A percentile compares a stretch with the other conserved stretches of the same genome.
Evolutionary conservation across 2,329 filamentous ascomycete genomes (phyloP).

Genomic region (Claviceps africana): DNA sequence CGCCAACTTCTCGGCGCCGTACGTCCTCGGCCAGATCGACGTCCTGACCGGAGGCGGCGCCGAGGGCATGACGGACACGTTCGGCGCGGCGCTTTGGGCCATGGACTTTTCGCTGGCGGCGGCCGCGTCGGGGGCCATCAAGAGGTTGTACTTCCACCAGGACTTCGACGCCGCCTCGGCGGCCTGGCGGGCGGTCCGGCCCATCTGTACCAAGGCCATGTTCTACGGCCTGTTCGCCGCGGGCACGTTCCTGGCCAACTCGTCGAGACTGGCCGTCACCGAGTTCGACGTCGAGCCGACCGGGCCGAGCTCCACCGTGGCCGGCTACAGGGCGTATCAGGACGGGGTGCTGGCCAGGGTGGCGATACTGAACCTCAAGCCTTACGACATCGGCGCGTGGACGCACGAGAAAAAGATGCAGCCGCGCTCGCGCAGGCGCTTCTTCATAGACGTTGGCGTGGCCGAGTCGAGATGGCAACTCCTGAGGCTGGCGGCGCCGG

Average conservation of each 20-base stretch:
- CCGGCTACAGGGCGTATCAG: neutral
- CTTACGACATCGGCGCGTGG: no score
- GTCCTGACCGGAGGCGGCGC: neutral
- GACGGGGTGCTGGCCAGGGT: neutral
- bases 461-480: neutral
- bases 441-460: neutral
- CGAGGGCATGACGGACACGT: neutral
- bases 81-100: neutral
- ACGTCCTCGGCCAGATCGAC: neutral
- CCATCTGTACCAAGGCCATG: neutral
- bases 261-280: neutral
- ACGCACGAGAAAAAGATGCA: neutral
- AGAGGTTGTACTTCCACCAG: neutral
- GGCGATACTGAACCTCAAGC: neutral
- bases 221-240: neutral
- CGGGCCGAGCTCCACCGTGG: no score
- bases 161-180: neutral
- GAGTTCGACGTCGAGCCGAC: neutral
- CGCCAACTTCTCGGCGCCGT: neutral
- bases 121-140: neutral
- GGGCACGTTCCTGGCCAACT: neutral
- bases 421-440: neutral
- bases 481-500: neutral
- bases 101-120: neutral
- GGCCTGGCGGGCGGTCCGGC: neutral